Evolutionary conservation across 2,329 filamentous ascomycete genomes (phyloP).

Genomic region (Aspergillus sclerotialis): DNA sequence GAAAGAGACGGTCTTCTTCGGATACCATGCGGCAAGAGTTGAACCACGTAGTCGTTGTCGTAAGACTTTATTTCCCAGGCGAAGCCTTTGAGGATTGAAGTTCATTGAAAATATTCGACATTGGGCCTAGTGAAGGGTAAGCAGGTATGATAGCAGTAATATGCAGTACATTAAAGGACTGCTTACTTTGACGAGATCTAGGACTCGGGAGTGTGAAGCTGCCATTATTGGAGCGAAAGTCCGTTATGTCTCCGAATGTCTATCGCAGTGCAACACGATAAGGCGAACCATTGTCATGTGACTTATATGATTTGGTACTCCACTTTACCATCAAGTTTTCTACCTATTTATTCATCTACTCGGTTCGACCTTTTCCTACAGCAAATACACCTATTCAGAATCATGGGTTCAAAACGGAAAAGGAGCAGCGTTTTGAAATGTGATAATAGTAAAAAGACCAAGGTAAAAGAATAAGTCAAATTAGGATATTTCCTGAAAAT

Average conservation of each 20-base stretch:
- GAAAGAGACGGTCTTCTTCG: slow-evolving; percentile 63
- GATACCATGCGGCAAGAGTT: slow-evolving; percentile 79
- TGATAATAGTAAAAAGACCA: slow-evolving; percentile 10
- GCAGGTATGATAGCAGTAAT: background rate
- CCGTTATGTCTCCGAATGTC: too few species aligned
- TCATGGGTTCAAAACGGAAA: slow-evolving; percentile 23
- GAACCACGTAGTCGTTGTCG: slow-evolving; percentile 84
- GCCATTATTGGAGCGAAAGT: slow-evolving; percentile 36
- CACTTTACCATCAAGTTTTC: too few species aligned
- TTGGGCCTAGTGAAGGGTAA: slow-evolving; percentile 63
- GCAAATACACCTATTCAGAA: too few species aligned
- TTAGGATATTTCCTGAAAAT: background rate
- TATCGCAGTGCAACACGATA: too few species aligned
- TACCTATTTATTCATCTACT: too few species aligned
- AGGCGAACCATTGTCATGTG: too few species aligned
- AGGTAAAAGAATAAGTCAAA: slow-evolving; percentile 8
- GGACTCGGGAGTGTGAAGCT: slow-evolving; percentile 45
- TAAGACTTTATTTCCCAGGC: slow-evolving; percentile 86
- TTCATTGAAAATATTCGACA: slow-evolving; percentile 86
- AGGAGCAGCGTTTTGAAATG: slow-evolving; percentile 5
- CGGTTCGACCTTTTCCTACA: too few species aligned
- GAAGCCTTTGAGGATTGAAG: slow-evolving; percentile 76
- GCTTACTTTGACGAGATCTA: slow-evolving; percentile 71
- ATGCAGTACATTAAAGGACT: background rate
- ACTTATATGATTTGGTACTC: too few species aligned